A percentile compares a stretch with the other conserved stretches of the same genome.
These are phyloP conservation scores for Cydonia oblonga DNA, from an alignment of 331 rosid species.

Conservation along the genomic window DNA sequence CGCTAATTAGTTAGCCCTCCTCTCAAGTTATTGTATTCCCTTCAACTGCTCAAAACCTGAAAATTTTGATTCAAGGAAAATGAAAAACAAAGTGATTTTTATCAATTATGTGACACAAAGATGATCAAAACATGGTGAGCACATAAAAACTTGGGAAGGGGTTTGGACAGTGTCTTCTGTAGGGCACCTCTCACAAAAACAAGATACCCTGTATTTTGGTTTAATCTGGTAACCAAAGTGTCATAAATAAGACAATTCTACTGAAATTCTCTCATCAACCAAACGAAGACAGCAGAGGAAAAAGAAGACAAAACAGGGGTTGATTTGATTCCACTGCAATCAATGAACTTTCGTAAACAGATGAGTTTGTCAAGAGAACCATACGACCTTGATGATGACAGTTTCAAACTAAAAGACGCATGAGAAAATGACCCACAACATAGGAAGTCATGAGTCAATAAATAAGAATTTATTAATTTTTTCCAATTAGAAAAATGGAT, in stretches of 20 bases:
- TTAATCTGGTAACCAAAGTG: too few species aligned
- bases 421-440: background rate
- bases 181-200: background rate
- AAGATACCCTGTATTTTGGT: background rate
- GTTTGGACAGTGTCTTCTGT: background rate
- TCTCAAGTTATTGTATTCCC: background rate
- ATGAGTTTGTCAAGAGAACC: background rate
- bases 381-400: background rate
- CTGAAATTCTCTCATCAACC: background rate
- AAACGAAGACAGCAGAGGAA: background rate
- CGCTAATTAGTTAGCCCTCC: background rate
- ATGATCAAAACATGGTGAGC: background rate
- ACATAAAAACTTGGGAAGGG: background rate
- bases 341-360: background rate
- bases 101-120: background rate
- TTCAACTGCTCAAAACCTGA: conserved; percentile 3
- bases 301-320: conserved; percentile 8
- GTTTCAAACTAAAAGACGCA: background rate
- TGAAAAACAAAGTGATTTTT: background rate
- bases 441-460: background rate
- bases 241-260: background rate
- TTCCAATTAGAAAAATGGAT: too few species aligned
- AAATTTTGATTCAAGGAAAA: background rate
- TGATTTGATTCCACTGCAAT: background rate
- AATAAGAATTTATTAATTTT: background rate